Conservation (phyloP, 2,329 filamentous ascomycete genomes). For the Calonectria naviculata region DNA sequence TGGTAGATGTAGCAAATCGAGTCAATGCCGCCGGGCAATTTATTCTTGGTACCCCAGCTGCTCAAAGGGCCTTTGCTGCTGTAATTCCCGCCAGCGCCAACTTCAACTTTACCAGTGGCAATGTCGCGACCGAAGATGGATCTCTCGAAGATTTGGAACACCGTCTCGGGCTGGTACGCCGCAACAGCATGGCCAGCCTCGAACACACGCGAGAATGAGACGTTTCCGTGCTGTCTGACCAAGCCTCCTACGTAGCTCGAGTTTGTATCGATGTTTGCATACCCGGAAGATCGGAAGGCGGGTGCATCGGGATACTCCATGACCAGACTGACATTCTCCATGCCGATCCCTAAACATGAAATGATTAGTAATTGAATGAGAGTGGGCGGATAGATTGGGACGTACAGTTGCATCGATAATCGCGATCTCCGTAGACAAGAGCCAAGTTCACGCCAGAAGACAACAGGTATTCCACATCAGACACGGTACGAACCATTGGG, state of each 20-base stretch:
- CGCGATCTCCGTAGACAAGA: constrained; percentile 73
- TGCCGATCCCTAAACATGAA: constrained; percentile 57
- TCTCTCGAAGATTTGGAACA: constrained; percentile 66
- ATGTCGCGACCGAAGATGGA: constrained; percentile 64
- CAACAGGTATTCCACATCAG: constrained; percentile 66
- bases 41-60: constrained; percentile 65
- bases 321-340: constrained; percentile 73
- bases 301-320: constrained; percentile 59
- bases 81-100: constrained; percentile 38
- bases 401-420: constrained; percentile 71
- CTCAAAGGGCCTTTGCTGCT: constrained; percentile 54
- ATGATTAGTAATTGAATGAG: background rate
- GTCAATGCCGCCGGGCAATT: constrained; percentile 54
- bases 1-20: constrained; percentile 68
- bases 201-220: constrained; percentile 73
- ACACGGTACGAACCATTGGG: constrained; percentile 53
- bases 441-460: constrained; percentile 72
- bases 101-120: constrained; percentile 59
- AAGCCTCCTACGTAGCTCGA: constrained; percentile 74
- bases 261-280: constrained; percentile 75
- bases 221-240: constrained; percentile 79
- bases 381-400: background rate
- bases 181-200: constrained; percentile 71
- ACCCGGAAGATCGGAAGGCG: constrained; percentile 73
- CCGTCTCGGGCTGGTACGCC: constrained; percentile 66